Evolutionary conservation across 495 filamentous ascomycete species (phyloP), one percentile per base, ranked within the genome.

Genomic region (Parathielavia hyrcaniae): DNA sequence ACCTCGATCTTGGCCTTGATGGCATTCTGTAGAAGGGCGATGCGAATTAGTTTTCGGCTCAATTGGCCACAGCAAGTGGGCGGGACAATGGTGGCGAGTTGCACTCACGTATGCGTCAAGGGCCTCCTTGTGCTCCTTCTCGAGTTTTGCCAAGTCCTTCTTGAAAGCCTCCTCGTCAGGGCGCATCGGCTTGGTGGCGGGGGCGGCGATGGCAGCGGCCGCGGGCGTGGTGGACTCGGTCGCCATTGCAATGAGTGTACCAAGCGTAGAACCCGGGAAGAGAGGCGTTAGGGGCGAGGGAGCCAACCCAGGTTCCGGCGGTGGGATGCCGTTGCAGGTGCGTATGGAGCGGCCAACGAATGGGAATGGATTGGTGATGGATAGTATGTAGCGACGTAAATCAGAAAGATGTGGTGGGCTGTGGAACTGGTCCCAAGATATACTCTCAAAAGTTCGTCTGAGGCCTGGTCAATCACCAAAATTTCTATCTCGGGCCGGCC

Each of bases 1-100:
- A 80, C 72, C 47, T 95, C 89, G 63, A 97, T 78, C 73, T 96
- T 95, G 64, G 84, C 81, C 73, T 89, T 90, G 71, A 92, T 76
- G 60, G 83, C 81, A 69, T 87, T 90, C 92, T 98, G 61, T 53
- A 67, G 35, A 23, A 38, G 12, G 53, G 52, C 16, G 20, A 36
- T 26, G 19, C 38, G 8, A 22, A 50, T 60, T 46, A 63, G 58
- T 53, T 20, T 7, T 20, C 5, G 20, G 43, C n/a, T 19, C 34
- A 45, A 36, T 55, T 38, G 11, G 11, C 16, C 1, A 16, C 16
- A 14, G 23, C 6, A 1, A 17, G 44, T 6, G 14, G 44, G n/a
- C 14, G 8, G 19, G 9, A 10, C 12, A 17, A 20, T 51, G 36
- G 34, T 8, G 17, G 12, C 34, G 11, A 47, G 30, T 12, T 23